Conservation (phyloP, 306 rosid genomes). For the Arachis stenosperma region DNA sequence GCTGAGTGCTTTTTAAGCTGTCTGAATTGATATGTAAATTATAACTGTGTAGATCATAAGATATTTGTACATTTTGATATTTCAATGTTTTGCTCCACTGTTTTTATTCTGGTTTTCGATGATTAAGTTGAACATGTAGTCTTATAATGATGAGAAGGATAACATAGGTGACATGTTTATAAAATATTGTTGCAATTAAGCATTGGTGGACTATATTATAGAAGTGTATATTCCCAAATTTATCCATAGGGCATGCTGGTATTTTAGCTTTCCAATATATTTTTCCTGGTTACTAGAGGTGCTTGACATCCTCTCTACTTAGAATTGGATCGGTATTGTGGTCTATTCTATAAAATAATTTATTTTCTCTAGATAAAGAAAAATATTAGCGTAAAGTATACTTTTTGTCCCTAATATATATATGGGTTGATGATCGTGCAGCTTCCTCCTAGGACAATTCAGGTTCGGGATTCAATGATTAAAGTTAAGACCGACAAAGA, state of each 20-base stretch:
- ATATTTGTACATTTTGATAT: background rate
- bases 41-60: background rate
- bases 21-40: constrained; percentile 4
- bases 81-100: background rate
- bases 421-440: constrained; percentile 39
- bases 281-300: constrained; percentile 14
- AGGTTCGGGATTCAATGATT: constrained; percentile 71
- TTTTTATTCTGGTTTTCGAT: background rate
- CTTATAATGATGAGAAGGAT: constrained; percentile 1
- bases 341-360: background rate
- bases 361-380: too few species aligned
- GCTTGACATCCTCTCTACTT: constrained; percentile 7
- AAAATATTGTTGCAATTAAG: background rate
- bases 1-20: constrained; percentile 18
- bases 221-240: constrained; percentile 20
- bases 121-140: constrained; percentile 5
- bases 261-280: background rate
- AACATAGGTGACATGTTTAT: background rate
- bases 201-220: constrained; percentile 9
- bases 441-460: constrained; percentile 73
- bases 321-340: background rate
- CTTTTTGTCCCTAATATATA: too few species aligned
- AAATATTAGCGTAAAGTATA: too few species aligned
- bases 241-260: background rate
- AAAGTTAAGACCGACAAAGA: constrained; percentile 56